Percentiles rank a stretch among this genome's conserved stretches.
Conservation (phyloP, 139 green algal genomes). For the Auxenochlorella pyrenoidosa region DNA sequence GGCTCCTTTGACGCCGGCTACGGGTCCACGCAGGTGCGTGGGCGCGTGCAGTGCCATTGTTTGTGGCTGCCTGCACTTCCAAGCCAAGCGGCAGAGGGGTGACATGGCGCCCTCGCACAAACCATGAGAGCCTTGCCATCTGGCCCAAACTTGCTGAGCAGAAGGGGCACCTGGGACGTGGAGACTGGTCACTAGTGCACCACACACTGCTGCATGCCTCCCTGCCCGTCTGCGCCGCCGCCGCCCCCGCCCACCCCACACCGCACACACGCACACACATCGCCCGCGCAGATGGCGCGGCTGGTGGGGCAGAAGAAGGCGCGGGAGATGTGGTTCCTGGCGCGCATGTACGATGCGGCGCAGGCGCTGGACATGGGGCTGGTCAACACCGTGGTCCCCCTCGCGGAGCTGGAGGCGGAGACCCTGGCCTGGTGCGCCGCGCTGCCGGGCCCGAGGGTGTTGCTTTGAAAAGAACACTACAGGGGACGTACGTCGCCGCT, state of each 20-base stretch:
- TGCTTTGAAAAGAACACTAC: too few relatives aligned
- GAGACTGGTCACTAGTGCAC: too few relatives aligned
- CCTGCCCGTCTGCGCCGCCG: background rate
- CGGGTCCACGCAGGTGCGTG: conserved; percentile 69
- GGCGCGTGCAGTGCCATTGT: too few relatives aligned
- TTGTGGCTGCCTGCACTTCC: too few relatives aligned
- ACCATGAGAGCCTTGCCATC: too few relatives aligned
- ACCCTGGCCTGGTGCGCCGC: conserved; percentile 83
- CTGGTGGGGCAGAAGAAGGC: conserved; percentile 96
- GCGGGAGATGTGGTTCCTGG: conserved; percentile 98
- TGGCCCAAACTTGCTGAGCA: too few relatives aligned
- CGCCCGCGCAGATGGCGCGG: conserved; percentile 84
- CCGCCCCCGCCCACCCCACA: too few relatives aligned
- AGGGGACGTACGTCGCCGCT: too few relatives aligned
- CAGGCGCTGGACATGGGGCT: conserved; percentile 92
- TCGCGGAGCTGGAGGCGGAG: conserved; percentile 88
- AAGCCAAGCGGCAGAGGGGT: too few relatives aligned
- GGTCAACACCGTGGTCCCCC: conserved; percentile 96
- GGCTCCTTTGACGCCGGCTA: conserved; percentile 98
- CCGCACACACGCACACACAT: background rate
- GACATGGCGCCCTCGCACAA: too few relatives aligned
- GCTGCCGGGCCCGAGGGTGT: background rate
- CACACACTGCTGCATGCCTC: background rate
- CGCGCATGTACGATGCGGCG: conserved; percentile 90
- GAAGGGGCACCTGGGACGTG: too few relatives aligned